Base-by-base conservation (phyloP, 2,329 filamentous ascomycete genomes). In the Bipolaris cookei region DNA sequence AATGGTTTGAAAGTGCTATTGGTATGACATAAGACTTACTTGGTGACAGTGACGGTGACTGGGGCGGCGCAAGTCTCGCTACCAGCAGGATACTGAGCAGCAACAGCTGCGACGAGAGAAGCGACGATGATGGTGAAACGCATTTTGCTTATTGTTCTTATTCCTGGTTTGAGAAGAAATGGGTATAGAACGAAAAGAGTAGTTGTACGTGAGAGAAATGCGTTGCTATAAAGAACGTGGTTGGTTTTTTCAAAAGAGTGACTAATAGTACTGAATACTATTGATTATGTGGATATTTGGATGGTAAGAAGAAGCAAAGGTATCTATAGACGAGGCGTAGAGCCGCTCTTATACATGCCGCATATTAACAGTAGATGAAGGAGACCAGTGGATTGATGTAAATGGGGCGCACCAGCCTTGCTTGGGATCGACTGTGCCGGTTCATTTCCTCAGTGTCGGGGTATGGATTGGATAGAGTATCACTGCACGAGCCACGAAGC, bases 81-180 rank as follows among this genome's bases (percentile, higher is more conserved):
- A 51, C 46, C 34, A 30, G 25, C 47, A 35, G 59, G 54, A 55
- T 64, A 65, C 23, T 64, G 63, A 3, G 70, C 70, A 49, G 64
- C 63, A 43, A 62, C 70, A 39, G 65, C 65, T 46, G 67, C 65
- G 48, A 67, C 49, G 54, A 71, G 45, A 37, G 68, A 59, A 58
- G 69, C 67, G 63, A 65, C 57, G 51, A 70, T 42, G 48, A 69
- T 56, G 63, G 70, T 66, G 69, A 73, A 73, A 67, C 68, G 69
- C 72, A 75, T 75, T 63, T 66, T 50, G 46, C 49, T 49, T 47
- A 52, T 42, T 42, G 50, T 51, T 61, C 47, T 42, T 34, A 42
- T 25, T 25, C 38, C 51, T n/a, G 23, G 61, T 48, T 39, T 20
- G 23, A 48, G 47, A 35, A 46, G 44, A 49, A 23, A 32, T 20